Evolutionary conservation across 768 basidiomycete genomes (phyloP).

Genomic region (Filobasidium wieringae): DNA sequence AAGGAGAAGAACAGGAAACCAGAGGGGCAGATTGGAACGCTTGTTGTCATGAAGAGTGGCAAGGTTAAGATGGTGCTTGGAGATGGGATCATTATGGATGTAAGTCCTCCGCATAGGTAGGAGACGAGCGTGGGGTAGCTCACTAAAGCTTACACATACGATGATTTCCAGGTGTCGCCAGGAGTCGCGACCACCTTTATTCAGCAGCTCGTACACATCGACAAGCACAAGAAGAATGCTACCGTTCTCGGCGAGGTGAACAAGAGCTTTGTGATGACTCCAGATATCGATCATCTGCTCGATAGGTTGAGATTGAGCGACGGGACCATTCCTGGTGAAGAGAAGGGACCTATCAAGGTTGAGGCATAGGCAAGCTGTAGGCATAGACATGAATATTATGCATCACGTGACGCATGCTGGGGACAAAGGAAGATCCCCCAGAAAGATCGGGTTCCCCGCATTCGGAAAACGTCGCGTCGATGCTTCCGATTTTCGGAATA

Average conservation of each 20-base stretch:
- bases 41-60: slow-evolving; percentile 77
- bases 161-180: slow-evolving; percentile 54
- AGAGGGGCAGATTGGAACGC: slow-evolving; percentile 69
- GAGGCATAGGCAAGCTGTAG: no score
- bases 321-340: slow-evolving; percentile 32
- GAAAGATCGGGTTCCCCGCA: no score
- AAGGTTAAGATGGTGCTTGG: slow-evolving; percentile 72
- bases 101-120: slow-evolving; percentile 39
- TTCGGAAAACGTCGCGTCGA: no score
- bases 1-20: slow-evolving; percentile 32
- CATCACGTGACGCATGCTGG: no score
- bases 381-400: no score
- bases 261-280: slow-evolving; percentile 71
- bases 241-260: slow-evolving; percentile 74
- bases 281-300: slow-evolving; percentile 66
- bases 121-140: neutral
- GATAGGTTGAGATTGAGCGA: slow-evolving; percentile 48
- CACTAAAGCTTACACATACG: neutral
- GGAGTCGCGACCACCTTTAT: slow-evolving; percentile 78
- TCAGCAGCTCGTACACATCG: slow-evolving; percentile 69
- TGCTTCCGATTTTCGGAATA: no score
- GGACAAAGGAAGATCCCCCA: no score
- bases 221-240: slow-evolving; percentile 50
- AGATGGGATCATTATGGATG: slow-evolving; percentile 72
- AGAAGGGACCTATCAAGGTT: neutral